Base-by-base conservation (phyloP, 1,139 yeast species). In the Yamadazyma triangularis region DNA sequence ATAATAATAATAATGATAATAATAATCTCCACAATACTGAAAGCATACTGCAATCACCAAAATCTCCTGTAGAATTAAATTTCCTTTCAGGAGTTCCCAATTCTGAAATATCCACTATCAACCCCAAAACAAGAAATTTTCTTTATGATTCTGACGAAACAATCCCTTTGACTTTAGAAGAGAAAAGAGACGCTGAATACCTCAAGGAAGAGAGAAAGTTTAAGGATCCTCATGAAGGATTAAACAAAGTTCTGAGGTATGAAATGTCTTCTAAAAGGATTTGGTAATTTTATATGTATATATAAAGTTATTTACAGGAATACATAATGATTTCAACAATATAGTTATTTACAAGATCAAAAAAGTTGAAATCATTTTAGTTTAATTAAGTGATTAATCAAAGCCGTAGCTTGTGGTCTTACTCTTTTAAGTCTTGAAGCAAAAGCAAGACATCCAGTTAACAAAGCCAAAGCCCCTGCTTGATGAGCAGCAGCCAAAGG, bases 401-500 rank as follows among this genome's bases (percentile, higher is more conserved):
- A 6, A 7, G 20, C 6, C 20, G 9, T 18, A 7, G 20, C 53
- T 29, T 60, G 58, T 1, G 68, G 62, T 57, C 93, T 73, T 23
- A 97, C 95, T 44, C 70, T 73, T 45, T 82, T 77, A 44, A 91
- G 65, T 38, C 77, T 73, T 20, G 87, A 76, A 13, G 82, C 75
- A 41, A 85, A 73, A 2, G 87, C 68, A 41, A 91, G 65, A 15
- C 87, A 73, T 10, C 84, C 70, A 0, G 98, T 91, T 46, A 93
- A 67, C 32, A 93, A 69, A 0, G 94, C 95, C 49, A 93, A 64
- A 0, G 97, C 95, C 42, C 98, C 97, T 10, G 96, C 96, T 64
- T 93, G 99, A 56, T 93, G 99, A 6, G 89, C 76, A 7, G 97
- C 94, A 2, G 96, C 99, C 30, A 91, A 60, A 12, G 95, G 85